Base-by-base conservation (phyloP, 2,329 filamentous ascomycete species). In the Xylaria sp. region DNA sequence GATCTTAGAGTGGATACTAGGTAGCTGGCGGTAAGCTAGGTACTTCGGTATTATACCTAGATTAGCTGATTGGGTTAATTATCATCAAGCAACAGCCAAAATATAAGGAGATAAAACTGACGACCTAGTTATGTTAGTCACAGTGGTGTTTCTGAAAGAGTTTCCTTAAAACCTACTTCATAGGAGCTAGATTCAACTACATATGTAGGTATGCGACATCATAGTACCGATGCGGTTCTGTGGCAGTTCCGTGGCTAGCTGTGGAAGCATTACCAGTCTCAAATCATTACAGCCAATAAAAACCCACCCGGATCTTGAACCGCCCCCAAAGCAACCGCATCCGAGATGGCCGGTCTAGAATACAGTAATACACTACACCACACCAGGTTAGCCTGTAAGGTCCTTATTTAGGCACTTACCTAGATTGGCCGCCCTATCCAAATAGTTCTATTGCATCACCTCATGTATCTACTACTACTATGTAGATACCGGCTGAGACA, bases 171-270 rank as follows among this genome's bases (percentile, higher is more conserved):
- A n/a, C n/a, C n/a, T n/a, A n/a, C n/a, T n/a, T n/a, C n/a, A n/a
- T n/a, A n/a, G n/a, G n/a, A n/a, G n/a, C n/a, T n/a, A n/a, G n/a
- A n/a, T n/a, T n/a, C n/a, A n/a, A n/a, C n/a, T n/a, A n/a, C n/a
- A n/a, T n/a, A n/a, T n/a, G 20, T 47, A 27, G 25, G 25, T 29
- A 49, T 17, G 13, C 25, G 13, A 50, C 25, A 25, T 31, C 20
- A 25, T 50, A 50, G 47, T 50, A 27, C 27, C 20, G 47, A 51
- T 51, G 29, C 29, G 29, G 3, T 22, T 31, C 29, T 45, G 9
- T 45, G 42, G 42, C 42, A 11, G 42, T 45, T 45, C 7, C 20
- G 33, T 38, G 51, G 51, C 33, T 39, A 54, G 51, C 31, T 39
- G 31, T 9, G 50, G 31, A 36, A 38, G 27, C 33, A 54, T 33